Conservation (phyloP, 495 filamentous ascomycete species). For the Hypoxylon cercidicola region DNA sequence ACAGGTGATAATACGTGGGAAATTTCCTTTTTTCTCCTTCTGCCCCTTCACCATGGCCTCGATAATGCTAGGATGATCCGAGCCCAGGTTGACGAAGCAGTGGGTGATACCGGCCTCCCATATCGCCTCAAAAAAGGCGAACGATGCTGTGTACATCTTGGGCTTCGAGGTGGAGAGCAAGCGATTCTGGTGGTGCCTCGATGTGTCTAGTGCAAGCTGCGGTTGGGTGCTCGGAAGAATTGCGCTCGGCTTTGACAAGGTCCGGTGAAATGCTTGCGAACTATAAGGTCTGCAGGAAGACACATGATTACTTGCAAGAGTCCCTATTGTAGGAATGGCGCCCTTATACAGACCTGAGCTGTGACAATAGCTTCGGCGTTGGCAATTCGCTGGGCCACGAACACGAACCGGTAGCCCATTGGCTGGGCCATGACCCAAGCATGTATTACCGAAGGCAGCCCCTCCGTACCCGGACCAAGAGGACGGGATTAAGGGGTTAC, state of each 20-base stretch:
- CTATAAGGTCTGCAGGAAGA: constrained; percentile 18
- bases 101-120: constrained; percentile 92
- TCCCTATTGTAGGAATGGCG: background rate
- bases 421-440: constrained; percentile 24
- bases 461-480: constrained; percentile 33
- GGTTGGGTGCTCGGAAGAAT: constrained; percentile 5
- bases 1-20: constrained; percentile 91
- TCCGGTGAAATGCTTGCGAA: background rate
- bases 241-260: constrained; percentile 7
- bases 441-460: constrained; percentile 28
- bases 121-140: constrained; percentile 94
- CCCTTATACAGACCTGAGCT: constrained; percentile 14
- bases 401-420: constrained; percentile 8
- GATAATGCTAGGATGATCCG: constrained; percentile 91
- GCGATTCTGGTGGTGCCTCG: constrained; percentile 9
- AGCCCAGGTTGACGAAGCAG: constrained; percentile 94
- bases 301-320: background rate
- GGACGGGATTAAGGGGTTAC: constrained; percentile 8
- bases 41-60: constrained; percentile 96
- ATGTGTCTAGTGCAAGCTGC: constrained; percentile 13
- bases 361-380: background rate
- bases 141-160: constrained; percentile 61
- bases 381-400: constrained; percentile 1
- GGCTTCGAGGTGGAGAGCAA: constrained; percentile 21
- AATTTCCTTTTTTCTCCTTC: constrained; percentile 68